Base-by-base conservation (phyloP, 257 asterid genomes). In the Solanum neorickii region DNA sequence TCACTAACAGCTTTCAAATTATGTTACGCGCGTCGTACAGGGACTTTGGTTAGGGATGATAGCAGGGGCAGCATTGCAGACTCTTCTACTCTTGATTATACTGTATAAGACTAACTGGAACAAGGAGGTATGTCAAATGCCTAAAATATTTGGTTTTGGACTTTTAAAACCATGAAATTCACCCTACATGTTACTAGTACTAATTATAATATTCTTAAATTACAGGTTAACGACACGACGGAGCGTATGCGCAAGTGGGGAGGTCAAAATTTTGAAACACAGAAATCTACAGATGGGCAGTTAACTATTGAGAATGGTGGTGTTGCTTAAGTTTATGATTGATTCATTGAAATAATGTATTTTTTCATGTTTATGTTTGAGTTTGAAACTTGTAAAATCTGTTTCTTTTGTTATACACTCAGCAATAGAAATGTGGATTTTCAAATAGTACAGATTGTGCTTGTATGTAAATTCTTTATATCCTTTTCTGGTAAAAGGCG, bases 11-110 rank as follows among this genome's bases (percentile, higher is more conserved):
- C 37, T 27, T 52, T 52, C 27, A 74, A 73, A 65, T 35, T 69
- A 60, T n/a, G 35, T 84, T 35, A 62, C 23, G 25, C 23, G 25
- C 25, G 56, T 2, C 42, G 39, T 46, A 84, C 91, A 93, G 98
- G 98, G 98, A 75, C 88, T 95, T 20, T 95, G 98, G 98, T 92
- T 93, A 2, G 96, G 98, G 62, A 95, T 95, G 98, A 92, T 95
- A 75, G 93, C 94, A 83, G 98, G 98, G 41, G 52, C 91, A 20
- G 91, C 88, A 16, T 73, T 93, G 86, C 98, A 95, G 91, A 95
- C 98, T 2, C 8, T 93, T 74, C 86, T 94, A 86, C 95, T 95
- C 49, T 5, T 89, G 12, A 5, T 92, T 9, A 87, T 95, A 74
- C 91, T 95, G 37, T 95, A 93, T 86, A 91, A 87, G 89, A 95